Evolutionary conservation across 176 grass and related monocot species (phyloP).

Genomic region (Phyllostachys edulis): DNA sequence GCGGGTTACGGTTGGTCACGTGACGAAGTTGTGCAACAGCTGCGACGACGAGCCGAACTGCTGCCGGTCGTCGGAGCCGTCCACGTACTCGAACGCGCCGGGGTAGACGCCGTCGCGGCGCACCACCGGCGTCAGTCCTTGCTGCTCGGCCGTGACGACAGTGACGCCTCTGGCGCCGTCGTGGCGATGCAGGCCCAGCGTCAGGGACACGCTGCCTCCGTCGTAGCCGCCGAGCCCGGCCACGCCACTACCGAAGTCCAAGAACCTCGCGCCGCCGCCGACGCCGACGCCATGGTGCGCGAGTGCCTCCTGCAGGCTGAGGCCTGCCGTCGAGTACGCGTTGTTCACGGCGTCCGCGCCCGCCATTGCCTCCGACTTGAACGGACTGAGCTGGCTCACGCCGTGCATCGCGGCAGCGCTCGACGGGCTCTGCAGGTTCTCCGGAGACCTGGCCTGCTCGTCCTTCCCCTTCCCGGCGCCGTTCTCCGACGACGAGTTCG

Average conservation of each 20-base stretch:
- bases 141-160: constrained; percentile 29
- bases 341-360: background rate
- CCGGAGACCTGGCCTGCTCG: constrained; percentile 44
- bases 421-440: constrained; percentile 54
- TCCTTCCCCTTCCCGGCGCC: constrained; percentile 42
- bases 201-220: constrained; percentile 61
- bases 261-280: constrained; percentile 41
- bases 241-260: constrained; percentile 32
- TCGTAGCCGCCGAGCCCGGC: constrained; percentile 39
- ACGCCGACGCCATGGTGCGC: constrained; percentile 8
- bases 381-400: constrained; percentile 34
- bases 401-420: constrained; percentile 7
- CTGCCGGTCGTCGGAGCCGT: constrained; percentile 46
- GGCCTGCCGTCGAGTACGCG: constrained; percentile 15
- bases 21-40: constrained; percentile 77
- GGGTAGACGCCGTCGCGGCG: background rate
- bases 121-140: background rate
- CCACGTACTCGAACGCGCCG: constrained; percentile 61
- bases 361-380: constrained; percentile 44
- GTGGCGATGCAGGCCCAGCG: constrained; percentile 70
- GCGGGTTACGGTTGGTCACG: constrained; percentile 9
- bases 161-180: constrained; percentile 2
- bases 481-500: constrained; percentile 67
- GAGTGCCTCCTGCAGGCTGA: constrained; percentile 48
- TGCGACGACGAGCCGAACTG: constrained; percentile 53